phyloP scores from a whole-genome alignment of 164 flowering plant species.

The Liquidambar formosana region DNA sequence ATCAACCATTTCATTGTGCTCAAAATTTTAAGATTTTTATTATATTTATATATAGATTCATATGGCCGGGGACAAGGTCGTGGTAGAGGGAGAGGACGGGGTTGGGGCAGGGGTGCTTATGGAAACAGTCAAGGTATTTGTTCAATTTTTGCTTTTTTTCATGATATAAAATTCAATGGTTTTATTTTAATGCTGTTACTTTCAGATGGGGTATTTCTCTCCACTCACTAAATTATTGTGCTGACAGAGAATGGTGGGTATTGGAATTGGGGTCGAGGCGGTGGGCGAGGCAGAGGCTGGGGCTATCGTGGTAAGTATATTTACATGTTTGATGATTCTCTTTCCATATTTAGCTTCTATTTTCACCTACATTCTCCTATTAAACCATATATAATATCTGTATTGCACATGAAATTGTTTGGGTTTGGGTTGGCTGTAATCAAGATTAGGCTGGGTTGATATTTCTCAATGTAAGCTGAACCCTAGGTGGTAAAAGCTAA shows the following conservation, averaged over 20 bases:
- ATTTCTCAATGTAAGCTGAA: too few species aligned
- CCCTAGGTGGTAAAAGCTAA: too few species aligned
- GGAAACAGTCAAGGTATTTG: slow-evolving; percentile 39
- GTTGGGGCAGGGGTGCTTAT: slow-evolving; percentile 67
- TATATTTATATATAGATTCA: slow-evolving; percentile 42
- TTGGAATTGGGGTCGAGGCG: slow-evolving; percentile 56
- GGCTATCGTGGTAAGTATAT: slow-evolving; percentile 44
- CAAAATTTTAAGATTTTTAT: slow-evolving; percentile 7
- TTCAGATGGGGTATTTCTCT: too few species aligned
- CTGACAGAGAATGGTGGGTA: slow-evolving; percentile 58
- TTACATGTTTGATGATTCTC: too few species aligned
- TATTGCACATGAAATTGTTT: too few species aligned
- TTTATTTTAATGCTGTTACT: background rate
- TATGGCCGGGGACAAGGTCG: slow-evolving; percentile 71
- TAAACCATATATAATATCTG: too few species aligned
- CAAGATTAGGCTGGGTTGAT: too few species aligned
- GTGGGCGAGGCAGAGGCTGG: slow-evolving; percentile 57
- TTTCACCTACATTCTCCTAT: too few species aligned
- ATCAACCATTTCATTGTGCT: background rate
- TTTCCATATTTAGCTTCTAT: too few species aligned
- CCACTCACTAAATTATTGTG: background rate
- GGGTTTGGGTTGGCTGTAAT: too few species aligned
- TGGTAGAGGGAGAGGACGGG: slow-evolving; percentile 65
- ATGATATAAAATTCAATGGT: background rate
- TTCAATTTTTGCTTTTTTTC: background rate